Evolutionary conservation across 1,284 basidiomycete species (phyloP), one percentile per base, ranked within the genome.

Genomic region (Farysia itapuensis): DNA sequence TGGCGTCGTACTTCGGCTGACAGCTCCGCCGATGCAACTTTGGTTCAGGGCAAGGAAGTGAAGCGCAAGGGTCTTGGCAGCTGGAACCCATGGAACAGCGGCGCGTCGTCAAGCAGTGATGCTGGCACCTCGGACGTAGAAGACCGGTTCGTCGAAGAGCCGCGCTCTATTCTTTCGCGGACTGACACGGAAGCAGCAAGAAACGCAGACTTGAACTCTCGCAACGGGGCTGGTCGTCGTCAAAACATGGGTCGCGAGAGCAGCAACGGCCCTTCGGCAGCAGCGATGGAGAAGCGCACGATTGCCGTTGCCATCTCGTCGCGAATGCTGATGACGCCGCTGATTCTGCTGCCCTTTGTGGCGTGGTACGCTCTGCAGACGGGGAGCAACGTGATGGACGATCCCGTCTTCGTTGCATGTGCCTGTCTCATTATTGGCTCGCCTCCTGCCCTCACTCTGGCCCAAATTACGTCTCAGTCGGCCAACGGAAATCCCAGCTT

Each of bases 251-350:
- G 42, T 23, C 52, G 47, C 25, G 41, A 42, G n/a, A 36, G 39
- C n/a, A 26, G 19, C 11, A 15, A 14, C 4, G 38, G 26, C 18
- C 39, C 26, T 23, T 39, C 43, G 15, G 41, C 24, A 2, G 12
- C 23, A 7, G 47, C 40, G 16, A 67, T 67, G 63, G 64, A 72
- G 24, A 85, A 85, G 35, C 83, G 82, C 72, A 91, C 92, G 4
- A 86, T 96, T 15, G 77, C 86, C 21, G 83, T 95, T 13, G 84
- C 89, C 4, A 83, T 94, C 16, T 39, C 84, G 15, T 82, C 86
- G 42, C 81, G 92, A 54, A 96, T 95, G 92, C 74, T 96, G 32
- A 71, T 96, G 53, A 88, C 88, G 8, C 92, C 91, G 1, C 52
- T 88, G 33, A 46, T 93, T 9, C 79, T 93, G 41, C 39, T 79